phyloP scores from a whole-genome alignment of 768 basidiomycete species.

The Leccinellum rugosiceps region DNA sequence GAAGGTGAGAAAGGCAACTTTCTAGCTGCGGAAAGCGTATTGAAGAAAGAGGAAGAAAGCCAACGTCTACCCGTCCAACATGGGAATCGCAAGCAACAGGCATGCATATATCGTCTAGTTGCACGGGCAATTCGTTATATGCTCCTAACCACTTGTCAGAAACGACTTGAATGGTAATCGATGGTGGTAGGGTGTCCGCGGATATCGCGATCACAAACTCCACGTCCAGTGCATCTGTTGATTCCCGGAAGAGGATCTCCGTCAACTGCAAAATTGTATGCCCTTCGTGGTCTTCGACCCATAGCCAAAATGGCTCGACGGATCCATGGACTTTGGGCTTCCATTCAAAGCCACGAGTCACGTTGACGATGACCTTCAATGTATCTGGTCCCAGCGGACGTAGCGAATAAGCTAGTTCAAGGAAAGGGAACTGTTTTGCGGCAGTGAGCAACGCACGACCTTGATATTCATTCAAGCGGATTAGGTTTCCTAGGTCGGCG shows the following conservation, averaged over 20 bases:
- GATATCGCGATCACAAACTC: slow-evolving; percentile 82
- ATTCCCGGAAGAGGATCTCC: slow-evolving; percentile 67
- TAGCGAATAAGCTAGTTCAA: slow-evolving; percentile 61
- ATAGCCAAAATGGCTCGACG: slow-evolving; percentile 89
- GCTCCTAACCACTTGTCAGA: slow-evolving; percentile 95
- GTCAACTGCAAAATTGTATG: slow-evolving; percentile 78
- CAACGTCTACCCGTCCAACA: slow-evolving; percentile 66
- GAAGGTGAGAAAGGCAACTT: slow-evolving; percentile 43
- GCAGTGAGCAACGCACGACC: slow-evolving; percentile 76
- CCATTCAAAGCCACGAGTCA: slow-evolving; percentile 78
- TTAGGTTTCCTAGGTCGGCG: slow-evolving; percentile 67
- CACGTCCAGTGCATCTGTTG: slow-evolving; percentile 54
- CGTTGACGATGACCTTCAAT: slow-evolving; percentile 66
- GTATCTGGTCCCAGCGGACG: slow-evolving; percentile 84
- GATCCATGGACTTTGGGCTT: slow-evolving; percentile 67
- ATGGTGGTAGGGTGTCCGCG: slow-evolving; percentile 53
- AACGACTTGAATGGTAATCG: slow-evolving; percentile 70
- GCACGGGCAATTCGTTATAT: slow-evolving; percentile 65
- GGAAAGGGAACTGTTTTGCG: slow-evolving; percentile 81
- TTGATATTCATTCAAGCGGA: slow-evolving; percentile 84
- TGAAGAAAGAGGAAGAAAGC: slow-evolving; percentile 61
- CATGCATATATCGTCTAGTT: slow-evolving; percentile 72
- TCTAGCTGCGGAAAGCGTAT: slow-evolving; percentile 44
- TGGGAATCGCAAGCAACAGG: slow-evolving; percentile 56
- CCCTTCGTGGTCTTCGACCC: slow-evolving; percentile 88